phyloP scores from a whole-genome alignment of 1,284 basidiomycete genomes.

The Cryptococcus neoformans region DNA sequence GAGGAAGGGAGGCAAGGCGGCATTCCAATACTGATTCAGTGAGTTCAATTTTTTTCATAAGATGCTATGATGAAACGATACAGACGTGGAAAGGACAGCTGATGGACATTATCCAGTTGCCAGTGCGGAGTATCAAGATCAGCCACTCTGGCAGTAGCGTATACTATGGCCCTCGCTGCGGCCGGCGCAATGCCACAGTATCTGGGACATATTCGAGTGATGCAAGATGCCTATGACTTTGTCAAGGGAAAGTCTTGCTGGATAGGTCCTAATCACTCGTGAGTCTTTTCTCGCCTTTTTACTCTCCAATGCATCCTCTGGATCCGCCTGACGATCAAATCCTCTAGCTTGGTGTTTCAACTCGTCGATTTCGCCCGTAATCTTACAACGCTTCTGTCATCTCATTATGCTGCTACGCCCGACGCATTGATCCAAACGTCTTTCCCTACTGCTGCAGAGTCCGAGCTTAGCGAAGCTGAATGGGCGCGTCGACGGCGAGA shows the following conservation, averaged over 20 bases:
- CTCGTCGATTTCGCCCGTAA: conserved; percentile 88
- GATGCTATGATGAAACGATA: neutral
- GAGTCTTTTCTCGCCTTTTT: conserved; percentile 49
- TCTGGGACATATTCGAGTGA: conserved; percentile 67
- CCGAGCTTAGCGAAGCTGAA: conserved; percentile 68
- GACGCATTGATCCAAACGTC: conserved; percentile 20
- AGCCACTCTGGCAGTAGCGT: conserved; percentile 87
- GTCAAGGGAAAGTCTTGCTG: conserved; percentile 85
- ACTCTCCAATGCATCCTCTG: neutral
- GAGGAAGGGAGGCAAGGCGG: conserved; percentile 69
- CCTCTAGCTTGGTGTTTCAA: conserved; percentile 84
- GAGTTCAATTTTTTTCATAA: conserved; percentile 36
- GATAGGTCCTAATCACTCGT: conserved; percentile 95
- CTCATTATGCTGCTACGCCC: conserved; percentile 21
- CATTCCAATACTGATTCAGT: conserved; percentile 85
- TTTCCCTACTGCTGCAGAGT: conserved; percentile 53
- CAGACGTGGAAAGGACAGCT: neutral
- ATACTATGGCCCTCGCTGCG: conserved; percentile 91
- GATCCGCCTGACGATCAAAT: neutral
- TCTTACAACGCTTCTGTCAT: conserved; percentile 61
- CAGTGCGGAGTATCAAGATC: conserved; percentile 96
- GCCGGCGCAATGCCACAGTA: conserved; percentile 63
- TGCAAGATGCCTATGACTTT: conserved; percentile 90
- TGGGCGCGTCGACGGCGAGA: conserved; percentile 70
- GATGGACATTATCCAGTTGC: conserved; percentile 57